Evolutionary conservation across 2,329 filamentous ascomycete genomes (phyloP).

Genomic region (Scedosporium apiospermum): DNA sequence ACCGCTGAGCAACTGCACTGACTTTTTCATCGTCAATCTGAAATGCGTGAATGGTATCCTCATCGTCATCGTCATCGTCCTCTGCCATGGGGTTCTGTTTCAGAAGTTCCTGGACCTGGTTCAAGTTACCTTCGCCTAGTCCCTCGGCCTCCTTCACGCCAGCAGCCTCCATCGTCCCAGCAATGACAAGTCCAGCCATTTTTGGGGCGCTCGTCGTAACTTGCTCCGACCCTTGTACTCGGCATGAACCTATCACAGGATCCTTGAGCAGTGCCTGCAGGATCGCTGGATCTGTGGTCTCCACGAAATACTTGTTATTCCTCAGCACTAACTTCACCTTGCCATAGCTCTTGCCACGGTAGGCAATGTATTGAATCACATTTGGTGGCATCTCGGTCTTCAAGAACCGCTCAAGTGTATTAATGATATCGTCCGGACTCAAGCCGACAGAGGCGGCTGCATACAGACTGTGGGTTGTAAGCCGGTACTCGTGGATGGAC

Average conservation of each 20-base stretch:
- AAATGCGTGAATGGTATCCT: conserved; percentile 85
- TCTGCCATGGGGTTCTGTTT: conserved; percentile 21
- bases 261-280: conserved; percentile 82
- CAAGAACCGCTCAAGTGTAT: conserved; percentile 75
- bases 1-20: conserved; percentile 80
- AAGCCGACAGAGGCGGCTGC: conserved; percentile 90
- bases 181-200: conserved; percentile 80
- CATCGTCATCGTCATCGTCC: conserved; percentile 70
- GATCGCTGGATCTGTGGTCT: conserved; percentile 80
- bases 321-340: conserved; percentile 94
- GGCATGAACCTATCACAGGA: conserved; percentile 66
- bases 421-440: conserved; percentile 80
- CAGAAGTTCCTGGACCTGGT: not conserved
- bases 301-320: conserved; percentile 88
- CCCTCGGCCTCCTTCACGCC: conserved; percentile 64
- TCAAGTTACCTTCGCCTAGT: not conserved
- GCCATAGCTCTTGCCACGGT: conserved; percentile 82
- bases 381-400: conserved; percentile 80
- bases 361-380: conserved; percentile 66
- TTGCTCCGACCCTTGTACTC: conserved; percentile 61
- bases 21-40: conserved; percentile 77
- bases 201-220: conserved; percentile 80
- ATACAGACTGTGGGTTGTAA: conserved; percentile 89
- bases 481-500: conserved; percentile 85
- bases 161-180: conserved; percentile 86